phyloP scores from a whole-genome alignment of 2,329 filamentous ascomycete species.

The Penicillium griseofulvum region DNA sequence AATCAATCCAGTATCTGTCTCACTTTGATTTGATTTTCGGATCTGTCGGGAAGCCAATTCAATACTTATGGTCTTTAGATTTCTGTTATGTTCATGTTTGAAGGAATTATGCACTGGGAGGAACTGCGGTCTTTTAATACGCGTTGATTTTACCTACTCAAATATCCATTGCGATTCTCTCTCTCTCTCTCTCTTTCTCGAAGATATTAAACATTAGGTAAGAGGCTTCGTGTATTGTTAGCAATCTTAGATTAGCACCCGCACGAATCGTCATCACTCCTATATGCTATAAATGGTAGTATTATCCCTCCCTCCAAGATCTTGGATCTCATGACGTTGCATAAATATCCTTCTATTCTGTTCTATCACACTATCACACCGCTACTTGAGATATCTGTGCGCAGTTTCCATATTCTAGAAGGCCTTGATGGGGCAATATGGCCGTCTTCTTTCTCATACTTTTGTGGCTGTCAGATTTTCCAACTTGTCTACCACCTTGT shows the following conservation, averaged over 20 bases:
- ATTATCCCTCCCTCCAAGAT: background rate
- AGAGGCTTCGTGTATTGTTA: background rate
- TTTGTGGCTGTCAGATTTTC: no score
- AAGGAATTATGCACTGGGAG: conserved; percentile 5
- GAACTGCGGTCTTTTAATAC: conserved; percentile 6
- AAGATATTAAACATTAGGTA: background rate
- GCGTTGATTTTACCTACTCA: background rate
- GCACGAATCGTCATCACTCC: background rate
- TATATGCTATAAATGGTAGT: background rate
- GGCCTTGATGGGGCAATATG: background rate
- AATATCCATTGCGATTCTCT: background rate
- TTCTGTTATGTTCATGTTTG: conserved; percentile 3
- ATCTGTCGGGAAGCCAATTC: background rate
- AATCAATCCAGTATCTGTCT: background rate
- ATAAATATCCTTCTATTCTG: background rate
- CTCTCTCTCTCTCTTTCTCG: background rate
- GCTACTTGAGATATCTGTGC: background rate
- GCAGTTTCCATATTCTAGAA: background rate
- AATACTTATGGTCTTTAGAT: conserved; percentile 11
- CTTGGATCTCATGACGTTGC: background rate
- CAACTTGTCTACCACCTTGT: background rate
- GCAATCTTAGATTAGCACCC: no score
- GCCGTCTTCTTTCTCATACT: background rate
- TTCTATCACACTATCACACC: background rate
- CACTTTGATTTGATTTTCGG: background rate